Evolutionary conservation across 768 basidiomycete genomes (phyloP).

Genomic region (Punctularia strigosozonata): DNA sequence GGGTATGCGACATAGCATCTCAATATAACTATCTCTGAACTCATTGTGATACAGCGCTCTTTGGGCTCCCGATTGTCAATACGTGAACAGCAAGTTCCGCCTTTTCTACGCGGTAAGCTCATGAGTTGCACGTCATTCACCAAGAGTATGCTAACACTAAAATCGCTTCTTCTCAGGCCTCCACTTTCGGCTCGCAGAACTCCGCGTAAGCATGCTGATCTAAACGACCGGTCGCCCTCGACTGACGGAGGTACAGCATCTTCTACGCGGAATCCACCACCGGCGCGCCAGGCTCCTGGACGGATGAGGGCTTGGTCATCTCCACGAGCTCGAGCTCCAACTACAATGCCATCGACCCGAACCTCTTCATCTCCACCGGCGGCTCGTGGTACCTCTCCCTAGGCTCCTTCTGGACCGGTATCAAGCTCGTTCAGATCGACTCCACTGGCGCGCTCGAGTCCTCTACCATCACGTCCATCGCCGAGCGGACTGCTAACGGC

Average conservation of each 20-base stretch:
- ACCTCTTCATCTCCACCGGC: conserved; percentile 9
- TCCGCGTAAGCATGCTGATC: too few species aligned
- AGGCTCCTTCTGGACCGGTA: conserved; percentile 9
- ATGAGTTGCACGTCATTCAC: too few species aligned
- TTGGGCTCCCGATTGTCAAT: conserved; percentile 25
- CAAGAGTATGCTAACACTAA: too few species aligned
- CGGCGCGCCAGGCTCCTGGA: conserved; percentile 15
- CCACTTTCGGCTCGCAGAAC: conserved; percentile 13
- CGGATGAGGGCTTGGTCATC: conserved; percentile 13
- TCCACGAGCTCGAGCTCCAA: conserved; percentile 6
- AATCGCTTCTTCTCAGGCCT: conserved; percentile 14
- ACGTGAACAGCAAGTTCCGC: conserved; percentile 13
- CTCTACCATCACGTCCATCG: neutral
- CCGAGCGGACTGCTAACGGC: neutral
- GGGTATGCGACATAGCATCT: conserved; percentile 16
- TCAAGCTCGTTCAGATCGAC: neutral
- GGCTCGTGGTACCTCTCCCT: conserved; percentile 5
- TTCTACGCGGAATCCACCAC: conserved; percentile 13
- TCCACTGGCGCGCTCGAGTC: neutral
- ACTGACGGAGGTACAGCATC: too few species aligned
- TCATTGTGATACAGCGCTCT: conserved; percentile 8
- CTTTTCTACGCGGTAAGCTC: too few species aligned
- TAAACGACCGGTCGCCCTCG: too few species aligned
- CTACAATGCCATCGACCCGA: conserved; percentile 12
- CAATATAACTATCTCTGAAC: neutral